A percentile compares a stretch with the other conserved stretches of the same genome.
phyloP scores from a whole-genome alignment of 306 rosid genomes.

The Comarum palustre region DNA sequence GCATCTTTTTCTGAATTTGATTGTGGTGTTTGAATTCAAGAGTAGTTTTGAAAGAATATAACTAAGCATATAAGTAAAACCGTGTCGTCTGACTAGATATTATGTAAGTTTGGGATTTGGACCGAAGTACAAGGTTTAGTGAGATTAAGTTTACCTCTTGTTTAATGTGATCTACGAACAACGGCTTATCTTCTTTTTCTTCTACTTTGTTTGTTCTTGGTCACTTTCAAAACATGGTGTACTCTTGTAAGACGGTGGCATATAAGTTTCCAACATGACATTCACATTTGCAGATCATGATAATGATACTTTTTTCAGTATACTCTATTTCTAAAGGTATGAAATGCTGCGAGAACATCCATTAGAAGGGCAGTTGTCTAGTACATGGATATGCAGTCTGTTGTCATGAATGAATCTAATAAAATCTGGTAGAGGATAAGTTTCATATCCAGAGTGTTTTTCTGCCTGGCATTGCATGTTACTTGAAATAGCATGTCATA shows the following conservation, averaged over 20 bases:
- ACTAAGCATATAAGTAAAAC: not conserved
- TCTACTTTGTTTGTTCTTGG: not conserved
- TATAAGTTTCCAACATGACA: not conserved
- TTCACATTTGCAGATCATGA: not conserved
- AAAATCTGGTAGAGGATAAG: not conserved
- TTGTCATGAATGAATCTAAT: not conserved
- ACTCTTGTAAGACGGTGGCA: not conserved
- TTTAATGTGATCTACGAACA: not conserved
- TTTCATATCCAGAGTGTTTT: not conserved
- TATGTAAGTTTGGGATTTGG: slow-evolving; percentile 3
- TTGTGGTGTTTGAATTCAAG: not conserved
- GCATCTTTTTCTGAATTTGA: not conserved
- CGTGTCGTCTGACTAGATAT: not conserved
- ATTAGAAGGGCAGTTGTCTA: not conserved
- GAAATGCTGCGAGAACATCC: not conserved
- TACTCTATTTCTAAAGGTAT: not conserved
- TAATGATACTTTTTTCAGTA: not conserved
- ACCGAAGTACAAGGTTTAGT: not conserved
- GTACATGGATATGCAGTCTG: not conserved
- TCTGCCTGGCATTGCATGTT: not conserved
- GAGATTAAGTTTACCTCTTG: not conserved
- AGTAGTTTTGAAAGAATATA: not conserved
- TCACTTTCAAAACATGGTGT: not conserved
- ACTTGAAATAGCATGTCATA: slow-evolving; percentile 17
- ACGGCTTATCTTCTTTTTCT: not conserved